Evolutionary conservation across 768 basidiomycete genomes (phyloP), one percentile per base, ranked within the genome.

Genomic region (Mycena capillaripes): DNA sequence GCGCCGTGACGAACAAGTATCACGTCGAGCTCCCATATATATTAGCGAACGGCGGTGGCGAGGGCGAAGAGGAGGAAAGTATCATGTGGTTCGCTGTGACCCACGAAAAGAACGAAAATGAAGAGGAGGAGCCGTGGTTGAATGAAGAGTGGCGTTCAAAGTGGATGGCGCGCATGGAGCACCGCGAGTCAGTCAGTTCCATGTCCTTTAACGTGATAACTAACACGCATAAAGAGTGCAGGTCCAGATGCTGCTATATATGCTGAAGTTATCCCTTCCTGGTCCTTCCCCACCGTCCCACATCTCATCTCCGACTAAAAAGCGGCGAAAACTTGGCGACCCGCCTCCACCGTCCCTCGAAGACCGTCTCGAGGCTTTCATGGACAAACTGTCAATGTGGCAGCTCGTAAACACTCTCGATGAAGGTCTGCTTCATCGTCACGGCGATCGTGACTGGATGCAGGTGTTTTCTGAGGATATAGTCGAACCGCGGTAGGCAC

Each of bases 11-110:
- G 3, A 84, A 86, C 34, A 95, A 94, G 79, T 95, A 93, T 72
- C 89, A 90, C 74, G 80, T 81, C 0, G 90, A 91, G 23, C 85
- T 95, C 0, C 86, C 89, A 0, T 84, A 86, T 67, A 87, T 94
- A 10, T 85, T 95, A 3, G 80, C 81, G 0, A 86, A 90, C 53
- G 89, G 87, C 0, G 90, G 89, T 12, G 92, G 90, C 2, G 88
- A 85, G 2, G 92, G 88, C 3, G 90, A 90, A 71, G 82, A 87
- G 38, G 93, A 94, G 71, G 93, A 94, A 69, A 86, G 84, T 0
- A 90, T 93, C 86, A 92, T 94, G 90, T 95, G 93, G 93, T 94
- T n/a, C n/a, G n/a, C n/a, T n/a, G n/a, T n/a, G n/a, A n/a, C n/a
- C n/a, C n/a, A n/a, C n/a, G 93, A 93, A 79, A 90, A 88, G 76